Conservation (phyloP, 345 rosid species). For the Aethionema arabicum region DNA sequence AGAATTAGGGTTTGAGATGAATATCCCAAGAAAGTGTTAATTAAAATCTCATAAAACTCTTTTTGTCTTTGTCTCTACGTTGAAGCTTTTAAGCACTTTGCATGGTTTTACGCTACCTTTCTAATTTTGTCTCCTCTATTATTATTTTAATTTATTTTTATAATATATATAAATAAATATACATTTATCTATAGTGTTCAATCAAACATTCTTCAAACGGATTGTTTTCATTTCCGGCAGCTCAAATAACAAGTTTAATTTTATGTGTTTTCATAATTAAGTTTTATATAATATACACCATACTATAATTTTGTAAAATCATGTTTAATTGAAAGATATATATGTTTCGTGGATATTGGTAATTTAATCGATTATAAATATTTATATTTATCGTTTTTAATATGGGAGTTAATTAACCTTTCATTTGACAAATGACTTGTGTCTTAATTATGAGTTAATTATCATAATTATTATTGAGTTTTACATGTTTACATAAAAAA, state of each 20-base stretch:
- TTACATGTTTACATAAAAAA: no score
- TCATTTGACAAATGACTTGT: no score
- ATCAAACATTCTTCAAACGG: slow-evolving; percentile 32
- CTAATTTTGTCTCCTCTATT: slow-evolving; percentile 37
- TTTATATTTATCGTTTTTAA: no score
- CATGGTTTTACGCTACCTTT: slow-evolving; percentile 39
- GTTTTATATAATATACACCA: neutral
- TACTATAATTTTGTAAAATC: neutral
- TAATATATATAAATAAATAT: neutral
- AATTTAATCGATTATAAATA: no score
- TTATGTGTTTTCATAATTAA: neutral
- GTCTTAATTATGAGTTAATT: no score
- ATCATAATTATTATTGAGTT: no score
- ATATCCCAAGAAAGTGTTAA: slow-evolving; percentile 34
- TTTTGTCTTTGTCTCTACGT: slow-evolving; percentile 35
- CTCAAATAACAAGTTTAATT: neutral
- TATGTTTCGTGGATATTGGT: no score
- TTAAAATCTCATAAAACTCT: neutral
- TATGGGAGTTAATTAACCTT: no score
- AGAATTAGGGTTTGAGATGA: slow-evolving; percentile 30
- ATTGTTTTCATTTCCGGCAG: slow-evolving; percentile 28
- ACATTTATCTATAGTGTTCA: neutral
- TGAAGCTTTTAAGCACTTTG: slow-evolving; percentile 33
- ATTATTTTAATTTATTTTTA: neutral
- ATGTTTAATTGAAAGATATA: no score